Percentiles rank a stretch among this genome's conserved stretches.
Evolutionary conservation across 495 filamentous ascomycete genomes (phyloP).

Genomic region (Bryoglossum gracile): DNA sequence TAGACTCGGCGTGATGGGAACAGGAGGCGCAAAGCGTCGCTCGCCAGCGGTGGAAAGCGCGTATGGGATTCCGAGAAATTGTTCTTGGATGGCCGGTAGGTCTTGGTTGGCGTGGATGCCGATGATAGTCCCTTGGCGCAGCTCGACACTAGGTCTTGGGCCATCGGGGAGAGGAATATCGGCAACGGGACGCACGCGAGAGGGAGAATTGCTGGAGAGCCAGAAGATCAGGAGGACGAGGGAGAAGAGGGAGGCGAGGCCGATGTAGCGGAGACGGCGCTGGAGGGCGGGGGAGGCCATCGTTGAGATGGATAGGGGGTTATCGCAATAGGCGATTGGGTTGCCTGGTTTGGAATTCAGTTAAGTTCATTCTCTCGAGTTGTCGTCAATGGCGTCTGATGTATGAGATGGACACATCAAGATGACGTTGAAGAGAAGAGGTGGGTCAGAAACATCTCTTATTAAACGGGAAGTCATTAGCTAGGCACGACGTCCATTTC

Average conservation of each 20-base stretch:
- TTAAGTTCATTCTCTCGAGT: no score
- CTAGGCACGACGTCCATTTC: no score
- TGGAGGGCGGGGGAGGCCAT: not conserved
- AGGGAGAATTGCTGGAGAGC: not conserved
- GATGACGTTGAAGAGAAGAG: no score
- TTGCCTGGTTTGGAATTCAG: no score
- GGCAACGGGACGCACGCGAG: not conserved
- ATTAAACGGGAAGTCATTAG: no score
- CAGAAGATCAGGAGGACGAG: not conserved
- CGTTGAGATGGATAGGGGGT: no score
- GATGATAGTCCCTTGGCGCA: slow-evolving; percentile 49
- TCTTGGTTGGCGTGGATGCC: slow-evolving; percentile 37
- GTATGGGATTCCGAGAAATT: slow-evolving; percentile 55
- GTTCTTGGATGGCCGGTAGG: slow-evolving; percentile 42
- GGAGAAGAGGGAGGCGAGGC: not conserved
- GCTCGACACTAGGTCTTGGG: slow-evolving; percentile 29
- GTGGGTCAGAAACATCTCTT: no score
- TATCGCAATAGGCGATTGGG: no score
- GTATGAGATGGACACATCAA: no score
- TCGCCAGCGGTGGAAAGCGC: slow-evolving; percentile 47
- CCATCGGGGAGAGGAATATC: not conserved
- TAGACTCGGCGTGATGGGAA: slow-evolving; percentile 27
- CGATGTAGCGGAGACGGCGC: not conserved
- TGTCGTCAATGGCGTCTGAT: no score
- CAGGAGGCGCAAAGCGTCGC: slow-evolving; percentile 49